These are phyloP conservation scores for Coniochaeta pulveracea DNA, from an alignment of 2,329 filamentous ascomycete genomes.

Conservation along the genomic window DNA sequence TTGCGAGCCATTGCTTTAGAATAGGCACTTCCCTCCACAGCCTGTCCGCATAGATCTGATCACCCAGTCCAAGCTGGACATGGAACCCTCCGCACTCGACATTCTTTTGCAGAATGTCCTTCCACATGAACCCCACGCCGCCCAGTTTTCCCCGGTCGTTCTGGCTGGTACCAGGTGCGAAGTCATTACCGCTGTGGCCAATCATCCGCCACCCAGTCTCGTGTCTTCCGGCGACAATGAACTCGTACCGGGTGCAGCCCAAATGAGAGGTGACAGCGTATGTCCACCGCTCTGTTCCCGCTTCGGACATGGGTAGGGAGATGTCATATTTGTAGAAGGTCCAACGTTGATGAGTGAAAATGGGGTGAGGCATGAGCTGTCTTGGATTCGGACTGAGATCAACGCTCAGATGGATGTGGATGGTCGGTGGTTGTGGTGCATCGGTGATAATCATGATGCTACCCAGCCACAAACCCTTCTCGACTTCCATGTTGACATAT, in stretches of 20 bases:
- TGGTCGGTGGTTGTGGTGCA: slow-evolving; percentile 82
- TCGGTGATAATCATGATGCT: slow-evolving; percentile 92
- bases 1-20: slow-evolving; percentile 88
- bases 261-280: slow-evolving; percentile 96
- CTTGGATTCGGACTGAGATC: slow-evolving; percentile 89
- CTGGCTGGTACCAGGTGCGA: slow-evolving; percentile 75
- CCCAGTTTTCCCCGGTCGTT: slow-evolving; percentile 79
- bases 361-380: slow-evolving; percentile 71
- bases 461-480: slow-evolving; percentile 81
- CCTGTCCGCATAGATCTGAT: slow-evolving; percentile 91
- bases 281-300: slow-evolving; percentile 76
- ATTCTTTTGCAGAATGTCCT: slow-evolving; percentile 95
- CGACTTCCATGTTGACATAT: slow-evolving; percentile 95
- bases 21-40: slow-evolving; percentile 94
- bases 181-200: slow-evolving; percentile 93
- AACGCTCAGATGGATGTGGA: slow-evolving; percentile 82
- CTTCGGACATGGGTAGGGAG: slow-evolving; percentile 81
- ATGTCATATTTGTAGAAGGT: slow-evolving; percentile 92
- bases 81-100: slow-evolving; percentile 94
- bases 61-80: slow-evolving; percentile 80
- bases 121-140: slow-evolving; percentile 95
- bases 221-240: slow-evolving; percentile 79
- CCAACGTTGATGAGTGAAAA: slow-evolving; percentile 87
- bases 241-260: slow-evolving; percentile 96
- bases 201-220: slow-evolving; percentile 95